Base-by-base conservation (phyloP, 257 asterid genomes). In the Salvia miltiorrhiza region DNA sequence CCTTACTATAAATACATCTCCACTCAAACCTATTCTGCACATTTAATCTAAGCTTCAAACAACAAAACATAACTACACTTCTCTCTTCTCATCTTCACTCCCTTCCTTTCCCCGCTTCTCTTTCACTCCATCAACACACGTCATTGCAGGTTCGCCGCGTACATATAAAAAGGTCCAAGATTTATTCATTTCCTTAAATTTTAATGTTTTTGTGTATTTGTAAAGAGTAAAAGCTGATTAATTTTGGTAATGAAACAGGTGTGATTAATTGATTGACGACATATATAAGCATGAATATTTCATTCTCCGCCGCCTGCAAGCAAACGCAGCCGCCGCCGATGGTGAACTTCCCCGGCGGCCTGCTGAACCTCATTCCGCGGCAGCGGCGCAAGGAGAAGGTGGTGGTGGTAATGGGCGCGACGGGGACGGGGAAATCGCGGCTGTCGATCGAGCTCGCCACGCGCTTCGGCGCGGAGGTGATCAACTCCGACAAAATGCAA, bases 401-500 rank as follows among this genome's bases (percentile, higher is more conserved):
- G 17, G 95, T 90, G 47, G 73, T 93, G 3, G 92, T 93, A 10
- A 75, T 88, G 72, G 97, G 96, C 23, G 87, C 94, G 32, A 93
- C 95, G 0, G 96, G 97, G 11, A 85, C 95, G 5, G 97, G 97
- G 12, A 93, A 93, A 54, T 87, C 97, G 1, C 87, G 94, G 2
- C 88, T 93, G 20, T 85, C 97, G 0, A 84, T 93, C 1, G 97
- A 93, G 64, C 26, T 93, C 16, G 98, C 98, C 28, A 76, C 76
- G 5, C 83, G 81, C 0, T 86, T 88, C 60, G 80, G 73, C 28
- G 98, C 90, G 0, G 97, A 90, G 61, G 74, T 93, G 2, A 81
- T 93, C 40, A 93, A 90, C 65, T 88, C 89, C 0, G 98, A 93
- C 65, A 88, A 90, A 74, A 93, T 93, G 74, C 97, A 93, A 78